A percentile compares a stretch with the other conserved stretches of the same genome.
phyloP scores from a whole-genome alignment of 106 monocot genomes.

The Iris macrosiphon region DNA sequence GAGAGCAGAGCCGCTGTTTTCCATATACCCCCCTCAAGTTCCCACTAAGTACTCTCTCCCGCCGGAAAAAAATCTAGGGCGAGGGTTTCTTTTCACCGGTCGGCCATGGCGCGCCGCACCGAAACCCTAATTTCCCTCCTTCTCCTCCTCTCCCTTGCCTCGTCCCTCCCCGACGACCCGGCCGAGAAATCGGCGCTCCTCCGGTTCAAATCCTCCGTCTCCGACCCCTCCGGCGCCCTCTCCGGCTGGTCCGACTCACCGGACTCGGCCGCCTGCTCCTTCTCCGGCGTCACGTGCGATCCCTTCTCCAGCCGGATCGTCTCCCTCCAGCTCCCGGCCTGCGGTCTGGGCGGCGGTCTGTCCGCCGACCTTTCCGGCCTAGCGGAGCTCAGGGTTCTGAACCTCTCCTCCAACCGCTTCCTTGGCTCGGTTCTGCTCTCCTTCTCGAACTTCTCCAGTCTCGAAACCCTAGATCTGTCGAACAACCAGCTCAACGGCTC shows the following conservation, averaged over 20 bases:
- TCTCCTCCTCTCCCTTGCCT: background rate
- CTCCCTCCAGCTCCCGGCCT: conserved; percentile 21
- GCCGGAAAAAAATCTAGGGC: conserved; percentile 10
- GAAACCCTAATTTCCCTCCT: conserved; percentile 6
- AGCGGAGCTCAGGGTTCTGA: conserved; percentile 31
- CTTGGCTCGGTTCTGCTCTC: conserved; percentile 44
- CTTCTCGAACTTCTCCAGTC: conserved; percentile 20
- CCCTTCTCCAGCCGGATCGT: conserved; percentile 23
- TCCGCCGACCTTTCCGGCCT: conserved; percentile 13
- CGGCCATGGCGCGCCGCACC: conserved; percentile 7
- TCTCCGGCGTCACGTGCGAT: conserved; percentile 50
- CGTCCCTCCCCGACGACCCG: background rate
- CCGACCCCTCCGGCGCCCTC: conserved; percentile 42
- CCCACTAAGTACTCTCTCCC: background rate
- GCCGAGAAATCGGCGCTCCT: conserved; percentile 30
- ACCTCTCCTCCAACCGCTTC: conserved; percentile 43
- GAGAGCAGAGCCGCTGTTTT: background rate
- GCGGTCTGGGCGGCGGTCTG: conserved; percentile 5
- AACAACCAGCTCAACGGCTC: conserved; percentile 63
- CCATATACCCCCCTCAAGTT: background rate
- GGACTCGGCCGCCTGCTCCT: conserved; percentile 35
- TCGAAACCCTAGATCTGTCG: conserved; percentile 69
- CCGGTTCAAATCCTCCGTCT: conserved; percentile 38
- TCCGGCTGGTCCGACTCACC: conserved; percentile 27
- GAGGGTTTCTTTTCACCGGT: conserved; percentile 12